Base-by-base conservation (phyloP, 257 asterid genomes). In the Solanum lignicaule region DNA sequence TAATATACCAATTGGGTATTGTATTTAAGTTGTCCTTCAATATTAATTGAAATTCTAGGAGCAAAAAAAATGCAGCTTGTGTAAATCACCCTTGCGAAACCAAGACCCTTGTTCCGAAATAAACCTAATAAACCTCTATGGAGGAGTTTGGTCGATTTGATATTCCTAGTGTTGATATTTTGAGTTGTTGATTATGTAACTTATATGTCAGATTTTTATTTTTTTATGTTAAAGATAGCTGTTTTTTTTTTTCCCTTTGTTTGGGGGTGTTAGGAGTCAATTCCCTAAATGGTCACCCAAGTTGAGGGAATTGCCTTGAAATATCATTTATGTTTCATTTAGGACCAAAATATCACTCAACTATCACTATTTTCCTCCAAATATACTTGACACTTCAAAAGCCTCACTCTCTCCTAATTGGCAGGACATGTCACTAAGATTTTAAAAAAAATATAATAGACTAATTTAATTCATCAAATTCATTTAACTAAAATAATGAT, bases 1-100 rank as follows among this genome's bases (percentile, higher is more conserved):
- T 90, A 90, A 83, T 46, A 86, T 88, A 90, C 43, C 69, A 73
- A 27, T 35, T 52, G 21, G 35, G 35, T 74, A 13, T 72, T 58
- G 79, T 74, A 85, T 35, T 75, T 84, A 35, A 48, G 86, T 82
- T 48, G 29, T 18, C 27, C 66, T 82, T 82, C 43, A 48, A 82
- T 48, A 48, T 29, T 82, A 16, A 48, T 82, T 82, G 69, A 48
- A 82, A 82, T 27, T 48, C 29, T 48, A 31, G 43, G 69, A 29
- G 43, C 43, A 7, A 69, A 48, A 29, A 43, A 18, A 20, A 15
- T 18, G 41, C 86, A 29, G 65, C 31, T 82, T 3, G 69, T 48
- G 86, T 82, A 48, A 18, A 29, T 82, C 43, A 82, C 41, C 29
- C 55, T 38, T 31, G 86, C 69, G 32, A 48, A 78, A 43, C 66